Percentiles rank a stretch among this genome's conserved stretches.
Evolutionary conservation across 257 asterid species (phyloP).

Genomic region (Asclepias syriaca): DNA sequence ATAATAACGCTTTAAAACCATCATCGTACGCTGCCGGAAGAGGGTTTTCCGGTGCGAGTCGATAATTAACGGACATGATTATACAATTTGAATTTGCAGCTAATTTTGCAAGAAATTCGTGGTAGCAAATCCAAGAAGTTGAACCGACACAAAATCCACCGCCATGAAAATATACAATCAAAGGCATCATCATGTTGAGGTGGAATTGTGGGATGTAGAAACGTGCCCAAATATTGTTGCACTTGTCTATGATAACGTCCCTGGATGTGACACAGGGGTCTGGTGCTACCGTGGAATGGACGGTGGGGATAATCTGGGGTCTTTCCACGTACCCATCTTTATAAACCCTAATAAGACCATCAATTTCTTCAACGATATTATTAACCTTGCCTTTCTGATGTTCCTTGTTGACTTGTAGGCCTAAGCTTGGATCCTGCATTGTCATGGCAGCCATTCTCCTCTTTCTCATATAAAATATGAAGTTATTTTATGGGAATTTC

Average conservation of each 20-base stretch:
- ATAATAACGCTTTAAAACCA: conserved; percentile 47
- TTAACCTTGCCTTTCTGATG: conserved; percentile 20
- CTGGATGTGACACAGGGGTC: conserved; percentile 45
- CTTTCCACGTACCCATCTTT: conserved; percentile 79
- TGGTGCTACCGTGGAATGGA: conserved; percentile 33
- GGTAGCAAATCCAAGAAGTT: conserved; percentile 77
- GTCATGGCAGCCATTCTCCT: conserved; percentile 44
- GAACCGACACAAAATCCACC: conserved; percentile 93
- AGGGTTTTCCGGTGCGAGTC: conserved; percentile 81
- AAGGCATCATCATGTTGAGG: conserved; percentile 29
- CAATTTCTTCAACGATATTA: conserved; percentile 47
- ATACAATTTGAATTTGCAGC: conserved; percentile 41
- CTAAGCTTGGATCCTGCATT: conserved; percentile 26
- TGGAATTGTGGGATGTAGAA: conserved; percentile 46
- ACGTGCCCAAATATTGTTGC: conserved; percentile 69
- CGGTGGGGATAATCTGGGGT: conserved; percentile 50
- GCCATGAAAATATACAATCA: conserved; percentile 72
- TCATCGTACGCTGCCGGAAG: conserved; percentile 88
- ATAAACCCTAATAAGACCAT: conserved; percentile 59
- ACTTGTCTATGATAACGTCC: conserved; percentile 54
- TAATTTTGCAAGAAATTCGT: conserved; percentile 58
- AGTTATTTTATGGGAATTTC: neutral
- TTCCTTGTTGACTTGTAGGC: conserved; percentile 39
- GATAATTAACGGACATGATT: conserved; percentile 60
- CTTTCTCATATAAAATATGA: conserved; percentile 12